Evolutionary conservation across 305 asterid genomes (phyloP), one percentile per base, ranked within the genome.

Genomic region (Fraxinus velutina): DNA sequence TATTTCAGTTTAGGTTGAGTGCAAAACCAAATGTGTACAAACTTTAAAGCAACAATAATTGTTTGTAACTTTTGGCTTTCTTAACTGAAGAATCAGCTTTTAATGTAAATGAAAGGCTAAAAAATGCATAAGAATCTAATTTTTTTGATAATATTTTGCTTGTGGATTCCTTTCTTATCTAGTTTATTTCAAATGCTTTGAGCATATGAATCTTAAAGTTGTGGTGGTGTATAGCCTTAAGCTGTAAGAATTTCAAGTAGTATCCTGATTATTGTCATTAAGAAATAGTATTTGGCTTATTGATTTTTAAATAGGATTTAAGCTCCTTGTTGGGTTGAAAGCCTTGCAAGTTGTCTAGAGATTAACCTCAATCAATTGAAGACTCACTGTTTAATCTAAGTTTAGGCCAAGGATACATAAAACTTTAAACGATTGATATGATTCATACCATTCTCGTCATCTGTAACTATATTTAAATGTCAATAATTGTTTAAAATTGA

Each of bases 291-390:
- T 72, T 24, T 21, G 47, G 77, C 17, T 47, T 30, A 27, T 78
- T 57, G 17, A 37, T 79, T 75, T 42, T 78, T 17, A 50, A 47
- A 78, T 50, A 66, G 21, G 77, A 50, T 47, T 13, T 6, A 34
- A 6, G 33, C 80, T 50, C 32, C 76, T 75, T 75, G 8, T 42
- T 68, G 29, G 76, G 6, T 57, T 60, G 47, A 71, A 66, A 80
- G 57, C 50, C 68, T 24, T 62, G 80, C 47, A 19, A 62, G 15
- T 62, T 22, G 15, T 62, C 72, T 62, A 19, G 72, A 62, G 72
- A 62, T 62, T 22, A 62, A 62, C n/a, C 33, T 50, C 22, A n/a
- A 4, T n/a, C 22, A 50, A 50, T 50, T 50, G 60, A 50, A 50
- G 60, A 15, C 21, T 50, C 60, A 4, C 2, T 15, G 21, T 50